Conservation (phyloP, 2,329 filamentous ascomycete species). For the Aureobasidium sp. region DNA sequence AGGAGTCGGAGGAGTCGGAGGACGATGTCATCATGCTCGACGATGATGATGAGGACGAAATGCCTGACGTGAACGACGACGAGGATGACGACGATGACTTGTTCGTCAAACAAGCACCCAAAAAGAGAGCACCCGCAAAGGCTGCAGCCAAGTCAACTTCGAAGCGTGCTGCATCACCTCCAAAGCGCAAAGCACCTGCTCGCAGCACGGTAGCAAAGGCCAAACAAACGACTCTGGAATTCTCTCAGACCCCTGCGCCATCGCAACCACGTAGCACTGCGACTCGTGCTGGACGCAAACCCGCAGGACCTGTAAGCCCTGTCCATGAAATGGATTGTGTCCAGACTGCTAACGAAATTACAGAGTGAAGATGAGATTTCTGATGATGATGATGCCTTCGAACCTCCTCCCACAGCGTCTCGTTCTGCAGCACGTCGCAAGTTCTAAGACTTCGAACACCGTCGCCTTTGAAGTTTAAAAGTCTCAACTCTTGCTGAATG, state of each 20-base stretch:
- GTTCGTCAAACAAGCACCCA: conserved; percentile 31
- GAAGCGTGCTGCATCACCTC: conserved; percentile 20
- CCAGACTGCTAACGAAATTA: not conserved
- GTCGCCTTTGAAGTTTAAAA: not conserved
- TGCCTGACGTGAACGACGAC: conserved; percentile 33
- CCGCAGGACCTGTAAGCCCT: conserved; percentile 34
- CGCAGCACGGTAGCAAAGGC: conserved; percentile 17
- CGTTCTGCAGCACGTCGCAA: conserved; percentile 15
- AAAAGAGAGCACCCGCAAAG: conserved; percentile 23
- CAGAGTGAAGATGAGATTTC: conserved; percentile 32
- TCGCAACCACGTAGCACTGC: conserved; percentile 26
- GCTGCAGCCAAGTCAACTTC: conserved; percentile 18
- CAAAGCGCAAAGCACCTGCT: conserved; percentile 24
- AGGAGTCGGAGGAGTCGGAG: conserved; percentile 37
- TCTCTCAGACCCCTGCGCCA: conserved; percentile 29
- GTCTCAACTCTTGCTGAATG: not conserved
- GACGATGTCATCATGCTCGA: conserved; percentile 36
- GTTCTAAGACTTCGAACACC: not conserved
- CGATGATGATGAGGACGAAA: conserved; percentile 36
- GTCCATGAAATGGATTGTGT: not conserved
- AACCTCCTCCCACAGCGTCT: conserved; percentile 21
- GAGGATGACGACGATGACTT: conserved; percentile 36
- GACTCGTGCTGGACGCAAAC: conserved; percentile 23
- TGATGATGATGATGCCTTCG: conserved; percentile 32
- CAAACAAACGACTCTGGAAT: conserved; percentile 35